These are phyloP conservation scores for Exutisphaerella laricina DNA, from an alignment of 2,329 filamentous ascomycete species.

Conservation along the genomic window DNA sequence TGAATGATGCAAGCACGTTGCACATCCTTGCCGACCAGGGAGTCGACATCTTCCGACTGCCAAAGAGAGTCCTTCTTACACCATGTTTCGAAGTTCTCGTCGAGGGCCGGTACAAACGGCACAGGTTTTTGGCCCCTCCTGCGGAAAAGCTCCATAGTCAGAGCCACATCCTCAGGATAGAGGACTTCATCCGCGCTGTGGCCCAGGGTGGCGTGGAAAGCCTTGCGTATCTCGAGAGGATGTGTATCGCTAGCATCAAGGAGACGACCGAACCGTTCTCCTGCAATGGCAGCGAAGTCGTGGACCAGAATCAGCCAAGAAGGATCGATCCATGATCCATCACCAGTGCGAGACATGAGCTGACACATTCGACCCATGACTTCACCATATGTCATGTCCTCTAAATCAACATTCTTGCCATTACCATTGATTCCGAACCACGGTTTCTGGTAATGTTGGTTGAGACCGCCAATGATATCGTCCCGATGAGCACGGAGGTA, in stretches of 20 bases:
- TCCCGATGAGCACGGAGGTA: constrained; percentile 84
- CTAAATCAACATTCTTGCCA: constrained; percentile 76
- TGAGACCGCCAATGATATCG: constrained; percentile 92
- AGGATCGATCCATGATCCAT: constrained; percentile 84
- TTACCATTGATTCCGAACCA: constrained; percentile 87
- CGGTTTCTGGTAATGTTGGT: constrained; percentile 93
- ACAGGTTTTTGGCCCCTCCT: constrained; percentile 91
- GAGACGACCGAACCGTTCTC: constrained; percentile 83
- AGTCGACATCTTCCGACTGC: constrained; percentile 97
- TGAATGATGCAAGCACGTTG: constrained; percentile 94
- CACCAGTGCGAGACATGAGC: constrained; percentile 85
- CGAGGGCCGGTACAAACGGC: constrained; percentile 89
- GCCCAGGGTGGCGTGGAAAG: constrained; percentile 75
- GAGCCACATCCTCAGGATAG: constrained; percentile 96
- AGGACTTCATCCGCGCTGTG: constrained; percentile 87
- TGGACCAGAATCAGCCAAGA: constrained; percentile 78
- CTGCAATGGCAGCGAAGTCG: constrained; percentile 93
- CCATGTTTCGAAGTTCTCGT: constrained; percentile 97
- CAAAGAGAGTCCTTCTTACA: constrained; percentile 99
- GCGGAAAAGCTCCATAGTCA: constrained; percentile 90
- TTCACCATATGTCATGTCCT: constrained; percentile 93
- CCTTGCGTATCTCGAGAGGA: constrained; percentile 71
- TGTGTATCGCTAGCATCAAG: constrained; percentile 68
- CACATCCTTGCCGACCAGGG: constrained; percentile 92
- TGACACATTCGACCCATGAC: constrained; percentile 83